Base-by-base conservation (phyloP, 441 rosid species). In the Geranium incanum region DNA sequence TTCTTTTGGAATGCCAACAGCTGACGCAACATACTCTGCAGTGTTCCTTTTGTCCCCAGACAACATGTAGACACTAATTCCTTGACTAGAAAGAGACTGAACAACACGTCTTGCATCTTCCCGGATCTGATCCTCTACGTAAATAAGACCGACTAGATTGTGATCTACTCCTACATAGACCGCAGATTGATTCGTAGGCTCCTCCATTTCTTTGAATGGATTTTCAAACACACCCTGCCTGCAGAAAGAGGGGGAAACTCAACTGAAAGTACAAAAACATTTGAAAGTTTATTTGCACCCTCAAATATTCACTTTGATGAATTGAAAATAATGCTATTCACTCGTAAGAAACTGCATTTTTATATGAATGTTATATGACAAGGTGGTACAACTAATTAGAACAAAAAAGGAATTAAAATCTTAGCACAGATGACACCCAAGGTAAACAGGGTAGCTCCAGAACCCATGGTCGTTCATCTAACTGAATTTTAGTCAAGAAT, bases 81-180 rank as follows among this genome's bases (percentile, higher is more conserved):
- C 98, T 71, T 80, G 89, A 62, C 80, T 78, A 71, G 85, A 81
- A 81, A 95, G 78, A 72, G 89, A 75, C 70, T 78, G 85, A 70
- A 95, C 90, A 80, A 92, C 97, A 71, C 82, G 81, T 15, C 84
- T 77, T 68, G 98, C 98, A 85, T 95, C 99, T 75, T 90, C 96
- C 80, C 99, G 85, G 73, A 95, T 81, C 81, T 85, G 90, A 85
- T 95, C 99, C 81, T 89, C 97, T 52, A 95, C 80, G 81, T 86
- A 90, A 70, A 95, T 85, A 72, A 85, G 81, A 77, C 95, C 99
- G 75, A 87, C 93, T 68, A 92, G 91, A 64, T 84, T 74, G 71
- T 84, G 78, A 73, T 90, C 90, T 65, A 95, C 88, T 70, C 93
- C 99, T 71, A 95, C 86, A 74, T 88, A 95, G 70, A 88, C 95